phyloP scores from a whole-genome alignment of 2,329 filamentous ascomycete species.

The Huntiella abstrusa region DNA sequence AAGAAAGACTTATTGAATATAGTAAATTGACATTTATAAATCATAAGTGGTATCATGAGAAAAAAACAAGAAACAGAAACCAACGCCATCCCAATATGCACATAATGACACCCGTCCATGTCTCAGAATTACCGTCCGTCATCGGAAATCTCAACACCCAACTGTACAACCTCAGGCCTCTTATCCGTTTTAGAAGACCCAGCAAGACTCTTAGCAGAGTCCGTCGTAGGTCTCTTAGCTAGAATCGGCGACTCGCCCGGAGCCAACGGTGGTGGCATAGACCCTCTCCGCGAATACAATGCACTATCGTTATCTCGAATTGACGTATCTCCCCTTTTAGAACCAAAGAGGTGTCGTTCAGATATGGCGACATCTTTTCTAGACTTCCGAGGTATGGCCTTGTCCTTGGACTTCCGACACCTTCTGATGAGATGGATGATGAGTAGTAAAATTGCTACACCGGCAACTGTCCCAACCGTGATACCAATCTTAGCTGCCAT shows the following conservation, averaged over 20 bases:
- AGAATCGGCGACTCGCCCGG: neutral
- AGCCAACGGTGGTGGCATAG: neutral
- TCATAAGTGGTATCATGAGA: too few relatives aligned
- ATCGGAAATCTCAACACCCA: neutral
- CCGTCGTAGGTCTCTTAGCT: slow-evolving; percentile 1
- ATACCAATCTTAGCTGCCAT: slow-evolving; percentile 12
- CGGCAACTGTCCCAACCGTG: slow-evolving; percentile 9
- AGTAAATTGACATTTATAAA: too few relatives aligned
- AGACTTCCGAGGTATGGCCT: neutral
- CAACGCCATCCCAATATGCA: too few relatives aligned
- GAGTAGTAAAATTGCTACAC: slow-evolving; percentile 7
- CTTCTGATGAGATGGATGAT: slow-evolving; percentile 9
- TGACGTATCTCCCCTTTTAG: too few relatives aligned
- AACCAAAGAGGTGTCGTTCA: neutral
- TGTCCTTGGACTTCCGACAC: slow-evolving; percentile 8
- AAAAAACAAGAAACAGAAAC: too few relatives aligned
- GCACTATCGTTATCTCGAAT: too few relatives aligned
- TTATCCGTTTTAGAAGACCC: neutral
- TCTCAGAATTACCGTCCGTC: neutral
- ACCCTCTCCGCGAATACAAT: neutral
- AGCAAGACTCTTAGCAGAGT: neutral
- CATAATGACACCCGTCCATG: too few relatives aligned
- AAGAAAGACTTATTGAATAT: too few relatives aligned
- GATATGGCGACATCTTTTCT: neutral
- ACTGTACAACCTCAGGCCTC: neutral